Evolutionary conservation across 2,329 filamentous ascomycete species (phyloP), one percentile per base, ranked within the genome.

Genomic region (Aspergillus pseudoglaucus): DNA sequence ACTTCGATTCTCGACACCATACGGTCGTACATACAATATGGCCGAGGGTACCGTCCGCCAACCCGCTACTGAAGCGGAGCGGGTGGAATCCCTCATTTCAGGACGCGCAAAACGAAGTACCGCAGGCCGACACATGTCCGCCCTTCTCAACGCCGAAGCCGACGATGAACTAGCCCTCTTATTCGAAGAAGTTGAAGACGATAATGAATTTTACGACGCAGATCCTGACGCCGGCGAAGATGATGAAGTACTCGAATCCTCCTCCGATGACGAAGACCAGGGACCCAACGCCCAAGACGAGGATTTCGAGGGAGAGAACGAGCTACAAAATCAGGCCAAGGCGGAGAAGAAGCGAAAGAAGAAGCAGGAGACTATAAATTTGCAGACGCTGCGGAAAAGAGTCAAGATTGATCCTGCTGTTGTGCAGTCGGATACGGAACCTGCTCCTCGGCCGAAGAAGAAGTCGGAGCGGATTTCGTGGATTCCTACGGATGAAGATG

Each of bases 221-320:
- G 69, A 58, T 6, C 68, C 57, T 10, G 78, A 77, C 22, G 68
- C 56, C 6, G 78, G 77, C 9, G 79, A 80, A 46, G 81, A 74
- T 2, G 88, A 85, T 1, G 91, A 96, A 63, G 83, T 88, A 56
- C 85, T 96, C 74, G 89, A 94, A 60, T 90, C 87, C 12, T 94
- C 88, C 0, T 88, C 83, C 0, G 87, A 88, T 54, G 86, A 90
- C 42, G 88, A 93, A 43, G 88, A 89, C 49, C 83, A 81, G 67
- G 75, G 82, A 45, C 76, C 85, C 1, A 67, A 66, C 50, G 66
- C 64, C 46, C 61, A 61, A 33, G 69, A 77, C 17, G 82, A 93
- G 55, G 88, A 95, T 38, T 67, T 93, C 4, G 87, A 88, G 48
- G 93, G 93, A 30, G 93, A 98, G 70, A 86, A 84, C 59, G 89